Evolutionary conservation across 305 asterid species (phyloP).

Genomic region (Fraxinus ornus): DNA sequence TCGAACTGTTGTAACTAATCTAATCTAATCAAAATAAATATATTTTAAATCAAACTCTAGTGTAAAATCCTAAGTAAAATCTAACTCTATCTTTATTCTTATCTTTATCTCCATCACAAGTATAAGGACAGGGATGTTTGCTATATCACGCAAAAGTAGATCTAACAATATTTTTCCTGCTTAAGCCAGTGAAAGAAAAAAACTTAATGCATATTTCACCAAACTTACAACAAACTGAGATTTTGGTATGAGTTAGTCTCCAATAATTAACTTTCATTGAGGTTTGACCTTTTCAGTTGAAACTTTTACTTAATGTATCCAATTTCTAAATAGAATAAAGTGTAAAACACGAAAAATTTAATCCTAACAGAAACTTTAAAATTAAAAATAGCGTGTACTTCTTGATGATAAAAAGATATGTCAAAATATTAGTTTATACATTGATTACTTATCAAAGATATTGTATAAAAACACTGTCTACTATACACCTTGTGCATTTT

Average conservation of each 20-base stretch:
- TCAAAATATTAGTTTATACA: background rate
- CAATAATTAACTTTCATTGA: constrained; percentile 1
- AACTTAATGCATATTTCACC: background rate
- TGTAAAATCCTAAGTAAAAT: background rate
- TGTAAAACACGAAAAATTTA: background rate
- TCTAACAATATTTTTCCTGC: constrained; percentile 8
- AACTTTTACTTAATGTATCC: background rate
- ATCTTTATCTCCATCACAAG: background rate
- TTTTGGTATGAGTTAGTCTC: constrained; percentile 9
- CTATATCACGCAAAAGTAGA: background rate
- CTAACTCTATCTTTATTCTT: background rate
- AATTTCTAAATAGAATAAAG: constrained; percentile 3
- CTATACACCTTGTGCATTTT: background rate
- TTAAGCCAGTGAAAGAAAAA: constrained; percentile 5
- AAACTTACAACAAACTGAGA: background rate
- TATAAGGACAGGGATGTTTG: constrained; percentile 15
- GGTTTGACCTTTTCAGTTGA: constrained; percentile 8
- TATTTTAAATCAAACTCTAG: background rate
- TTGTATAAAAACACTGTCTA: background rate
- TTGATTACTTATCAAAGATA: background rate
- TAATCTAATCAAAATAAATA: background rate
- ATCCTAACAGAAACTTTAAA: background rate
- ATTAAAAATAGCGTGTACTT: background rate
- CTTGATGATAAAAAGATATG: background rate
- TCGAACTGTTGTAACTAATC: background rate